A percentile compares a stretch with the other conserved stretches of the same genome.
phyloP scores from a whole-genome alignment of 768 basidiomycete species.

The Paxillus ammoniavirescens region DNA sequence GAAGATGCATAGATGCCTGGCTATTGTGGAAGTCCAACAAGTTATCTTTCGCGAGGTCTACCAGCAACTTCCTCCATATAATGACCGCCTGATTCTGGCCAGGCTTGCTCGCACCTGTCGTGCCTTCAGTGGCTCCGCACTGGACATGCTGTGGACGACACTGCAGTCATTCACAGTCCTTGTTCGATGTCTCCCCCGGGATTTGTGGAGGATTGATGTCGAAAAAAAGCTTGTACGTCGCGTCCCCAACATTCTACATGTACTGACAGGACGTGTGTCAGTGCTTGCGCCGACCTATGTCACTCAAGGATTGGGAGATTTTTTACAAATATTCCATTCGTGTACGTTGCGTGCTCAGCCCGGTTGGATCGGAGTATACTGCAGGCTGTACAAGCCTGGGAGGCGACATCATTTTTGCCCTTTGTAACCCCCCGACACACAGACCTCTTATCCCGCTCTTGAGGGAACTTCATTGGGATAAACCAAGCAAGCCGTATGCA shows the following conservation, averaged over 20 bases:
- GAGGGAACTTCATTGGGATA: slow-evolving; percentile 20
- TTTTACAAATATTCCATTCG: slow-evolving; percentile 27
- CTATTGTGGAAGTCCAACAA: slow-evolving; percentile 26
- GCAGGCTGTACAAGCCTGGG: slow-evolving; percentile 5
- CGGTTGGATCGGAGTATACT: not conserved
- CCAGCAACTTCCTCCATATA: not conserved
- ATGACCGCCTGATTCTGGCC: slow-evolving; percentile 8
- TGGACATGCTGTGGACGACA: slow-evolving; percentile 24
- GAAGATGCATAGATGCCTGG: slow-evolving; percentile 25
- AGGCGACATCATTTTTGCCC: slow-evolving; percentile 24
- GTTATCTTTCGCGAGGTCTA: slow-evolving; percentile 21
- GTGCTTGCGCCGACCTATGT: slow-evolving; percentile 25
- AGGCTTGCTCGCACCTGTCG: slow-evolving; percentile 26
- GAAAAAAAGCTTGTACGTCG: slow-evolving; percentile 13
- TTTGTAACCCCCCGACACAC: slow-evolving; percentile 21
- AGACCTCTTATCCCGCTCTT: slow-evolving; percentile 23
- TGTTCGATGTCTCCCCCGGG: slow-evolving; percentile 25
- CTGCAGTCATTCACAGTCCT: slow-evolving; percentile 22
- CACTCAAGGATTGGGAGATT: slow-evolving; percentile 26
- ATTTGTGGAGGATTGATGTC: slow-evolving; percentile 22
- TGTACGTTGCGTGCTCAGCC: slow-evolving; percentile 12
- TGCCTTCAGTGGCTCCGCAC: slow-evolving; percentile 19
- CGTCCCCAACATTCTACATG: not conserved
- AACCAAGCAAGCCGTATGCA: slow-evolving; percentile 10
- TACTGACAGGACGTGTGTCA: slow-evolving; percentile 10